Evolutionary conservation across 495 filamentous ascomycete species (phyloP).

Genomic region (Recurvomyces mirabilis): DNA sequence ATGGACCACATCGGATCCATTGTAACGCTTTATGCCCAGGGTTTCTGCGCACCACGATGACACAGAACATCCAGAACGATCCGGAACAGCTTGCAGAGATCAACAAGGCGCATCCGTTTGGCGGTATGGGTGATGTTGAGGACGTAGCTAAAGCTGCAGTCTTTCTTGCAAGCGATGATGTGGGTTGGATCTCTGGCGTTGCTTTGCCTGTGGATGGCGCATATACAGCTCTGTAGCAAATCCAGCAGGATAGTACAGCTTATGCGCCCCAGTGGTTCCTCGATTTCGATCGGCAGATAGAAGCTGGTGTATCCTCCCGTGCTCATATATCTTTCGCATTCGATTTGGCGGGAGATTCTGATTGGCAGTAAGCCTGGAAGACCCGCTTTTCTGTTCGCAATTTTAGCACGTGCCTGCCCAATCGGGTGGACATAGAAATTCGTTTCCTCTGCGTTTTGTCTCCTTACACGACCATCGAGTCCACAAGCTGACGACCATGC

Average conservation of each 20-base stretch:
- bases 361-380: too few relatives aligned
- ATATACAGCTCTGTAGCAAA: conserved; percentile 26
- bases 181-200: conserved; percentile 37
- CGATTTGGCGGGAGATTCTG: too few relatives aligned
- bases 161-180: conserved; percentile 42
- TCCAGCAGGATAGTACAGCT: not conserved
- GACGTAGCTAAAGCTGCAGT: conserved; percentile 42
- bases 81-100: conserved; percentile 10
- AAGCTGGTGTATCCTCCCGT: too few relatives aligned
- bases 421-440: too few relatives aligned
- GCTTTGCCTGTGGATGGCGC: conserved; percentile 43
- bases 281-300: too few relatives aligned
- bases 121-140: conserved; percentile 34
- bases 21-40: conserved; percentile 46
- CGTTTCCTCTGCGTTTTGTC: too few relatives aligned
- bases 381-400: too few relatives aligned
- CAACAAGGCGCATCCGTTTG: conserved; percentile 31
- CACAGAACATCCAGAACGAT: conserved; percentile 22
- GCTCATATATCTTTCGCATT: too few relatives aligned
- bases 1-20: conserved; percentile 41
- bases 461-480: not conserved
- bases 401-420: too few relatives aligned
- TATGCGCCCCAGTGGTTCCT: not conserved
- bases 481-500: not conserved
- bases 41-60: conserved; percentile 17